Evolutionary conservation across 1,284 basidiomycete species (phyloP).

Genomic region (Ceratobasidium sp.): DNA sequence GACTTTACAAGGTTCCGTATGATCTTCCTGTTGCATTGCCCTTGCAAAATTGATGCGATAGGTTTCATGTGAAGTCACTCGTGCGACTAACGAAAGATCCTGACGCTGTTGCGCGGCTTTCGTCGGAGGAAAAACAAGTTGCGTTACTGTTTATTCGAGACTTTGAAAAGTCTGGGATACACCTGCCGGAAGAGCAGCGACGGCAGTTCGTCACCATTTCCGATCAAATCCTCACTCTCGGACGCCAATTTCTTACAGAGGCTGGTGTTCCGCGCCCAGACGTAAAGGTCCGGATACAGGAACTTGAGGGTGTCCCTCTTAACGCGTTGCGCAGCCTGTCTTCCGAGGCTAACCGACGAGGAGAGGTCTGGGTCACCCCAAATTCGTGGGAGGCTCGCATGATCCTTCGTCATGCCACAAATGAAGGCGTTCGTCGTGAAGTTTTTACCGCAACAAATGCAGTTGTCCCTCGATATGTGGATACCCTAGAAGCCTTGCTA

Average conservation of each 20-base stretch:
- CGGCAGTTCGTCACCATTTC: constrained; percentile 89
- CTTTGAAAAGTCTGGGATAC: constrained; percentile 97
- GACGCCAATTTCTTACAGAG: constrained; percentile 85
- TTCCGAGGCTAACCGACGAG: constrained; percentile 53
- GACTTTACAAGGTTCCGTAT: constrained; percentile 87
- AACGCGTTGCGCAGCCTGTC: constrained; percentile 40
- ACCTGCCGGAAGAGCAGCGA: constrained; percentile 83
- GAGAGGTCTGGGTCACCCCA: constrained; percentile 77
- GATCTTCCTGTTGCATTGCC: constrained; percentile 41
- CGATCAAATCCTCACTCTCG: constrained; percentile 92
- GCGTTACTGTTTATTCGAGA: constrained; percentile 95
- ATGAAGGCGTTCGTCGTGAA: constrained; percentile 83
- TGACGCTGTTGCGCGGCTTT: constrained; percentile 54
- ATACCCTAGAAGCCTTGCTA: constrained; percentile 82
- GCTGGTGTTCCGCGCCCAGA: constrained; percentile 68
- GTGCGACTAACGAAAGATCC: constrained; percentile 55
- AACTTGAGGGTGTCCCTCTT: constrained; percentile 54
- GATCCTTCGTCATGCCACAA: constrained; percentile 88
- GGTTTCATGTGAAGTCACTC: constrained; percentile 25
- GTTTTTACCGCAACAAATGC: constrained; percentile 83
- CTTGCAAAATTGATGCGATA: constrained; percentile 23
- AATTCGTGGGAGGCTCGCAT: constrained; percentile 91
- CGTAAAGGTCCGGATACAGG: constrained; percentile 49
- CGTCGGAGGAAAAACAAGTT: constrained; percentile 70
- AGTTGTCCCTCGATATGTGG: constrained; percentile 76